These are phyloP conservation scores for Tagetes erecta DNA, from an alignment of 129 eudicot species.

Conservation along the genomic window DNA sequence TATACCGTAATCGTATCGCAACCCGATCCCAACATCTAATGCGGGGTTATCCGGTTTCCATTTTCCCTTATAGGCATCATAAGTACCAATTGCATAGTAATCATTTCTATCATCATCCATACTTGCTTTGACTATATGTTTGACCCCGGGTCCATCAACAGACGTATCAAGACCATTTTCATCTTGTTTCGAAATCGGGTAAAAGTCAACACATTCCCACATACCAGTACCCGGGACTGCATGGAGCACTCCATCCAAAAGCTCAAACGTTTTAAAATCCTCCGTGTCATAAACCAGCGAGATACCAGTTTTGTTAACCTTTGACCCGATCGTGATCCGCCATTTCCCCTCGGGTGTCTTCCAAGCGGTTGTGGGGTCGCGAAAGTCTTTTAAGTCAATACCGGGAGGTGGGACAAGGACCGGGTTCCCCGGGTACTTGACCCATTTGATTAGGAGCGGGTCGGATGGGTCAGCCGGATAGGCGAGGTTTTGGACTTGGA, in stretches of 20 bases:
- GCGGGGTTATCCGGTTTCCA: conserved; percentile 75
- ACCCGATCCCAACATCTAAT: conserved; percentile 69
- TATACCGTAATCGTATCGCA: conserved; percentile 74
- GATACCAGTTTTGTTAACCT: conserved; percentile 66
- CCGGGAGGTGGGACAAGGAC: conserved; percentile 81
- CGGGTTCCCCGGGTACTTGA: conserved; percentile 70
- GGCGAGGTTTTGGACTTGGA: conserved; percentile 83
- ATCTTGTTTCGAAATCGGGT: conserved; percentile 53
- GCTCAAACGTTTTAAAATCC: conserved; percentile 59
- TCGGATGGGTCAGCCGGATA: conserved; percentile 72
- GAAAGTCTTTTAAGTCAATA: conserved; percentile 53
- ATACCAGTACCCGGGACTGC: conserved; percentile 72
- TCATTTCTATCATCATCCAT: conserved; percentile 74
- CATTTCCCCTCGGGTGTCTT: conserved; percentile 62
- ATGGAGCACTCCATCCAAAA: conserved; percentile 53
- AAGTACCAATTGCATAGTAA: conserved; percentile 70
- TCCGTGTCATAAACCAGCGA: conserved; percentile 64
- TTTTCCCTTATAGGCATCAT: conserved; percentile 44
- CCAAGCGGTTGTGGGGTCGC: conserved; percentile 96
- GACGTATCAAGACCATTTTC: conserved; percentile 74
- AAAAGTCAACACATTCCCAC: conserved; percentile 95
- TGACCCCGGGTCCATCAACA: conserved; percentile 50
- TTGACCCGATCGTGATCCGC: conserved; percentile 78
- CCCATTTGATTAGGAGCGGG: conserved; percentile 64
- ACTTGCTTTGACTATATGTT: conserved; percentile 75